Evolutionary conservation across 1,284 basidiomycete genomes (phyloP), one percentile per base, ranked within the genome.

Genomic region (Pseudozyma thailandica): DNA sequence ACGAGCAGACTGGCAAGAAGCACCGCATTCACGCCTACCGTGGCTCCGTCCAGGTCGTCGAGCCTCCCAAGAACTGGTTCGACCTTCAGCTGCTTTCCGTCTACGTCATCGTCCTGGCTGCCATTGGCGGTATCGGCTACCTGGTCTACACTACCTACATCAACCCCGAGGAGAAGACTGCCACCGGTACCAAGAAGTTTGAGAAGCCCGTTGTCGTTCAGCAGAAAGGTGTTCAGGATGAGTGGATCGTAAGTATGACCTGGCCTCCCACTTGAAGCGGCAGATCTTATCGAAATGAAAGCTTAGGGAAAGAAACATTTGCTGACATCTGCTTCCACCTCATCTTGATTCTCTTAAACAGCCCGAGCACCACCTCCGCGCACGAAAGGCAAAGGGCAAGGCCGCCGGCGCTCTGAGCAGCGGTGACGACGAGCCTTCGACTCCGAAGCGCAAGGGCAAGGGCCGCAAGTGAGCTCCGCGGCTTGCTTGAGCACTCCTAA

Each of bases 41-140:
- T 20, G 80, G 80, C 50, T 48, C 52, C 9, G 80, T 82, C 20
- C 70, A 72, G 37, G 79, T 82, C 35, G 61, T 78, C 37, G 80
- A 82, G 66, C 80, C 80, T 20, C 59, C 71, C 26, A 79, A 78
- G 61, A 75, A 74, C 53, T 74, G 73, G 64, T 74, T 78, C 53
- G 80, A 82, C 60, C 64, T 71, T 6, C 77, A 81, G 61, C 66
- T 79, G 27, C 61, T 81, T 35, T 78, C 76, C 13, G 62, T 80
- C 10, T 81, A 80, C 63, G 46, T 63, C 15, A 50, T 80, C 37
- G 43, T 56, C 23, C 31, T 56, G 30, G 72, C 65, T 12, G 38
- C 69, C 20, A 28, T 72, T 43, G 74, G 44, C 10, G 71, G 62
- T 28, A 33, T 65, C 23, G 71, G 41, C 25, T 79, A 75, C 57